Base-by-base conservation (phyloP, 352 stramenopile genomes). In the Globisporangium echinulatum region DNA sequence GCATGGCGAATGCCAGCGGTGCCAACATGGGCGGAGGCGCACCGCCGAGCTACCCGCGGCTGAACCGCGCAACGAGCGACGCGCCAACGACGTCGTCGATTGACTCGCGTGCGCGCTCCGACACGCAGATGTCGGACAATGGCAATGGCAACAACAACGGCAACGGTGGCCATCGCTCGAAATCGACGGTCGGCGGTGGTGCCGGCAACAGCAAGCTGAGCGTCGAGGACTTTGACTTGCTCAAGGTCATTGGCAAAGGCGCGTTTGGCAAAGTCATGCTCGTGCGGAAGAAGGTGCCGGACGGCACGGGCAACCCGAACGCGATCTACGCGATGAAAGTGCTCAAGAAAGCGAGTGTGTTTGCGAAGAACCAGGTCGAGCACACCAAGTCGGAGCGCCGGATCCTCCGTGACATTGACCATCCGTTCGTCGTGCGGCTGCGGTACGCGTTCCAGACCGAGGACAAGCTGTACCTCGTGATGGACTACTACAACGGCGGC, bases 241-340 rank as follows among this genome's bases (percentile, higher is more conserved):
- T 98, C 8, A 97, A 97, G 69, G 92, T 98, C 17, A 95, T 98
- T 54, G 95, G 95, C 36, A 98, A 98, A 64, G 94, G 94, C 37
- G 88, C 90, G 7, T 98, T 98, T 65, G 94, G 94, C 44, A 98
- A 98, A 71, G 94, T 98, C 3, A 97, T 98, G 83, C 74, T 98
- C 17, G 94, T 98, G 37, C 81, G 92, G 51, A 96, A 96, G 66
- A 97, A 97, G 63, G 74, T 84, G 17, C 74, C 94, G 11, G 85
- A 91, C 62, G 72, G 63, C 46, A 60, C 69, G 15, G 66, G 69
- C 15, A 88, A 79, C 65, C 68, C 79, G 49, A 91, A 92, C 53
- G 77, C 84, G 25, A 94, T 96, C 49, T 97, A 96, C 71, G 91
- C 91, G 40, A 96, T 97, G 90, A 97, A 97, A 62, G 88, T 97